Evolutionary conservation across 163 green algal species (phyloP), one percentile per base, ranked within the genome.

Genomic region (Chlamydomonas reinhardtii): DNA sequence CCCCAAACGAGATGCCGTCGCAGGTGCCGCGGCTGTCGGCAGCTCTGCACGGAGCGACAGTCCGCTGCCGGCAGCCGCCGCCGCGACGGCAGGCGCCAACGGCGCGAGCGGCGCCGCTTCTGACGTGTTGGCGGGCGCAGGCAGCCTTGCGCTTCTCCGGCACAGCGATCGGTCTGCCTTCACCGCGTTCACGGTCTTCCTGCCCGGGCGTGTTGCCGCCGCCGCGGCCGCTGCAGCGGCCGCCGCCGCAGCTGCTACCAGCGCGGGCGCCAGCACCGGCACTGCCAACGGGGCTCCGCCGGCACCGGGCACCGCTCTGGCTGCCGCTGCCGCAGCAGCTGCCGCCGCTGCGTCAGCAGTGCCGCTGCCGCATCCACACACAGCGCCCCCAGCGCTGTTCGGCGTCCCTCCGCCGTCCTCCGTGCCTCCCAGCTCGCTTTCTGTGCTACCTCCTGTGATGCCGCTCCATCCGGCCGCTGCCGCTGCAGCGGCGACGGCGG

Each of bases 161-260:
- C 75, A 87, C 52, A 84, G 70, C 64, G 77, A 88, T n/a, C 56
- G 82, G 20, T 91, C 88, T 14, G 88, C 88, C 14, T 91, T 91
- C 83, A 89, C 76, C 4, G 66, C 61, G 20, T 90, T 94, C 81
- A 91, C 91, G 11, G 86, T 90, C 9, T 84, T 92, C 72, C 86
- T 94, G 11, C 88, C 91, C 0, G 59, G 85, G 56, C 73, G 27
- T 2, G n/a, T 66, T 3, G 73, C 75, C 2, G 73, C 73, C 19
- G 74, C 83, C n/a, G 65, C 83, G 4, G 43, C 54, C 0, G 27
- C 68, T 0, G 52, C 37, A 31, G 35, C 70, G 0, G 70, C 70
- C 0, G 39, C 72, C 27, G 37, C 71, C 22, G 54, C 65, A 31
- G 4, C 31, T 17, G 64, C 64, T 19, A 39, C 34, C 83, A 64